Base-by-base conservation (phyloP, 331 rosid genomes). In the Quercus lobata region DNA sequence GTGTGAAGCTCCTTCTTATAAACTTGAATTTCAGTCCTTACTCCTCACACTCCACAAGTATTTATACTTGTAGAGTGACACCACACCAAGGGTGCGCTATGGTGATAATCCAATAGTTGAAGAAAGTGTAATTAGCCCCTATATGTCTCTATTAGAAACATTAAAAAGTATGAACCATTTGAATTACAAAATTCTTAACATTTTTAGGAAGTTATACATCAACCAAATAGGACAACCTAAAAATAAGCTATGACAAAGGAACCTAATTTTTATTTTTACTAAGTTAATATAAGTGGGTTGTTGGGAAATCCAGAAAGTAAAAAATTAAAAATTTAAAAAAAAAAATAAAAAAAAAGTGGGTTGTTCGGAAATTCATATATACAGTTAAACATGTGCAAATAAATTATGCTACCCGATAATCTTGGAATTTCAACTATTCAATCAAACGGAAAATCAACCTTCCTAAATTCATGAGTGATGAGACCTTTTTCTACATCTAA, bases 1-100 rank as follows among this genome's bases (percentile, higher is more conserved):
- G 1, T 37, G 3, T 37, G 3, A 37, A 37, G 0, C 1, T 37
- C 1, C 0, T 0, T 37, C 3, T 0, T 37, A 0, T 0, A 37
- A 0, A 37, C 46, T 37, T 37, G 0, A 37, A 37, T 2, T 0
- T 2, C 12, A 0, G 3, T 2, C 3, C 0, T 37, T 8, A 0
- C 11, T 1, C 0, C 0, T 0, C 46, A 37, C 3, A 37, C 3
- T 0, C 0, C 1, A 37, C 1, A 37, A 8, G 0, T 0, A 37
- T 0, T 37, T 37, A 7, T 37, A 37, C 0, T 37, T 37, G 1
- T 8, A 0, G 0, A 37, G 46, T 37, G 1, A 37, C 3, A 2
- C 1, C 0, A 1, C 1, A 8, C 1, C 12, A 37, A 37, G 0
- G 3, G 0, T 37, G 3, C 2, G 0, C 0, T 0, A 0, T 7